Conservation (phyloP, 257 asterid species). For the Nicotiana noctiflora region DNA sequence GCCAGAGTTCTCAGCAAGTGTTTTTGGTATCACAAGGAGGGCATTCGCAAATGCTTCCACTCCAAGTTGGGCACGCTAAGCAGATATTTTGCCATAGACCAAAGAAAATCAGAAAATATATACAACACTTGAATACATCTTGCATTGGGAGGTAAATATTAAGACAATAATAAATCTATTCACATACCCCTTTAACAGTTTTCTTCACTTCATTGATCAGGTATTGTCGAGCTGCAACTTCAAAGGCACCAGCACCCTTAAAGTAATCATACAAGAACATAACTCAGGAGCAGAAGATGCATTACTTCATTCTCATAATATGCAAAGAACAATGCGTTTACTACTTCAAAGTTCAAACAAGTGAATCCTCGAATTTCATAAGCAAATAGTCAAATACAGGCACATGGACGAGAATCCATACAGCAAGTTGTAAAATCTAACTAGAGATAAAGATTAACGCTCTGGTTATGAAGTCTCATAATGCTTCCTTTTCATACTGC, state of each 20-base stretch:
- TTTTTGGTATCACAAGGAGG: slow-evolving; percentile 94
- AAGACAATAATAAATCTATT: background rate
- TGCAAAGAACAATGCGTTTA: background rate
- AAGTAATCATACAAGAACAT: background rate
- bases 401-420: background rate
- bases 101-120: background rate
- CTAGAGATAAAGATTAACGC: background rate
- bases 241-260: slow-evolving; percentile 99
- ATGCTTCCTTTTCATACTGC: background rate
- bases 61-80: slow-evolving; percentile 95
- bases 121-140: background rate
- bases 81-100: background rate
- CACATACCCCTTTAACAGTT: slow-evolving; percentile 88
- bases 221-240: slow-evolving; percentile 93
- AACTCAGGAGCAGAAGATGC: background rate
- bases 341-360: background rate
- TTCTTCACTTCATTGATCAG: slow-evolving; percentile 91
- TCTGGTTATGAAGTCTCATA: background rate
- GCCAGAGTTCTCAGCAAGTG: slow-evolving; percentile 95
- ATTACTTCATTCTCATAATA: background rate
- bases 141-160: background rate
- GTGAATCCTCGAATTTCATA: background rate
- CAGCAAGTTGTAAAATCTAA: background rate
- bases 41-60: slow-evolving; percentile 97
- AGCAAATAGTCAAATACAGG: background rate